These are phyloP conservation scores for Amorphotheca resinae DNA, from an alignment of 495 filamentous ascomycete species.

Conservation along the genomic window DNA sequence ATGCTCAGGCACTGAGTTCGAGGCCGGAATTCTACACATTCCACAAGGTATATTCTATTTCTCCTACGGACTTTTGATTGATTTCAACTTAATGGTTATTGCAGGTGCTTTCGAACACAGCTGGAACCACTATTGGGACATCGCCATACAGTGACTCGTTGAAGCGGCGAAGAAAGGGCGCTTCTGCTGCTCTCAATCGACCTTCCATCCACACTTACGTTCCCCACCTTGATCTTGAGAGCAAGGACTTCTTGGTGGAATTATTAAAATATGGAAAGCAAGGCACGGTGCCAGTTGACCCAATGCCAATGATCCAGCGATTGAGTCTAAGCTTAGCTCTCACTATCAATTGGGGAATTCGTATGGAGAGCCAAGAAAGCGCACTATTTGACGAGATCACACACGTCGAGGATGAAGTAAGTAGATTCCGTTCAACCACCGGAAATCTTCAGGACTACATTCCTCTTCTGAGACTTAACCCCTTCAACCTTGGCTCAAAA, in stretches of 20 bases:
- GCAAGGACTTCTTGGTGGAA: slow-evolving; percentile 46
- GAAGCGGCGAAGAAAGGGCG: slow-evolving; percentile 52
- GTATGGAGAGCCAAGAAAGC: slow-evolving; percentile 44
- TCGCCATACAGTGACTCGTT: slow-evolving; percentile 49
- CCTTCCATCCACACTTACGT: slow-evolving; percentile 49
- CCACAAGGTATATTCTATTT: slow-evolving; percentile 37
- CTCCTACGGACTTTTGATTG: not conserved
- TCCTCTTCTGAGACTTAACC: slow-evolving; percentile 44
- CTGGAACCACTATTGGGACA: slow-evolving; percentile 54
- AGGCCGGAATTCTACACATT: slow-evolving; percentile 53
- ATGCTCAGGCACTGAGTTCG: slow-evolving; percentile 42
- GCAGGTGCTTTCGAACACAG: slow-evolving; percentile 47
- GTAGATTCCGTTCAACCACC: slow-evolving; percentile 44
- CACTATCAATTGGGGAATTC: slow-evolving; percentile 51
- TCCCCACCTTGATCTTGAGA: slow-evolving; percentile 47
- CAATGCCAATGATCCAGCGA: slow-evolving; percentile 48
- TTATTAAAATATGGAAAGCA: slow-evolving; percentile 40
- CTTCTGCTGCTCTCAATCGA: slow-evolving; percentile 48
- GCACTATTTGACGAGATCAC: slow-evolving; percentile 50
- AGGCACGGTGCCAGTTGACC: slow-evolving; percentile 41
- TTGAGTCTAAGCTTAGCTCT: slow-evolving; percentile 43
- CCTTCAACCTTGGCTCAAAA: slow-evolving; percentile 36
- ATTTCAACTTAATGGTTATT: not conserved
- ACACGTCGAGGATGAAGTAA: slow-evolving; percentile 47
- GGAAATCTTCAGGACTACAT: slow-evolving; percentile 56